A percentile compares a stretch with the other conserved stretches of the same genome.
phyloP scores from a whole-genome alignment of 2,329 filamentous ascomycete genomes.

The Ascomycota sp. region DNA sequence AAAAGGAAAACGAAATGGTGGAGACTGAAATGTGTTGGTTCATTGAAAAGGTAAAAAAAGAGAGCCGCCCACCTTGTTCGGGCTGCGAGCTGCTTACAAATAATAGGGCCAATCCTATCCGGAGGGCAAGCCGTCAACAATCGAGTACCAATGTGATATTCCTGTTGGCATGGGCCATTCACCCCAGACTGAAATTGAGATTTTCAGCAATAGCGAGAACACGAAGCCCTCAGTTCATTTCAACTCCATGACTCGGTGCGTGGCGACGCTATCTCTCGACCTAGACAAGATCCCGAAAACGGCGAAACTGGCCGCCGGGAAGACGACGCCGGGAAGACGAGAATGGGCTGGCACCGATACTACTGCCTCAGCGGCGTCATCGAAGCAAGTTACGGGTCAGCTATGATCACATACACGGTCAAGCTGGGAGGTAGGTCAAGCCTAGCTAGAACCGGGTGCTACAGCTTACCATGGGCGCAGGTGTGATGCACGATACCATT shows the following conservation, averaged over 20 bases:
- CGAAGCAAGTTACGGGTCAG: conserved; percentile 17
- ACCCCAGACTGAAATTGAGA: conserved; percentile 18
- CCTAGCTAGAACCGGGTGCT: neutral
- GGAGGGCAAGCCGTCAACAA: conserved; percentile 13
- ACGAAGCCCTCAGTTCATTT: conserved; percentile 11
- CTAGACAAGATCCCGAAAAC: conserved; percentile 13
- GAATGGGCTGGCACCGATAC: conserved; percentile 16
- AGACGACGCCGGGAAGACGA: too few relatives aligned
- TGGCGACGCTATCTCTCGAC: conserved; percentile 16
- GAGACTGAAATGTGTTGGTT: conserved; percentile 19
- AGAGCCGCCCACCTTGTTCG: neutral
- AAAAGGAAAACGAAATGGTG: conserved; percentile 16
- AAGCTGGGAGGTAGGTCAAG: conserved; percentile 15
- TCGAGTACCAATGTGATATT: conserved; percentile 18
- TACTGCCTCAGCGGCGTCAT: conserved; percentile 16
- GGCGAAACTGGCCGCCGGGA: conserved; percentile 10
- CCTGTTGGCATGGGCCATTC: conserved; percentile 13
- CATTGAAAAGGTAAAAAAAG: conserved; percentile 14
- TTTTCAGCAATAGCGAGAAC: conserved; percentile 15
- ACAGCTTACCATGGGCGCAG: conserved; percentile 4
- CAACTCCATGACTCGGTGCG: conserved; percentile 9
- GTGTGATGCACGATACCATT: conserved; percentile 16
- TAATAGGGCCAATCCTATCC: conserved; percentile 16
- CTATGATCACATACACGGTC: conserved; percentile 16
- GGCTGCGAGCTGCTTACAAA: neutral